A percentile compares a stretch with the other conserved stretches of the same genome.
Conservation (phyloP, 805 yeast species). For the Kodamaea hsintzibuensis region DNA sequence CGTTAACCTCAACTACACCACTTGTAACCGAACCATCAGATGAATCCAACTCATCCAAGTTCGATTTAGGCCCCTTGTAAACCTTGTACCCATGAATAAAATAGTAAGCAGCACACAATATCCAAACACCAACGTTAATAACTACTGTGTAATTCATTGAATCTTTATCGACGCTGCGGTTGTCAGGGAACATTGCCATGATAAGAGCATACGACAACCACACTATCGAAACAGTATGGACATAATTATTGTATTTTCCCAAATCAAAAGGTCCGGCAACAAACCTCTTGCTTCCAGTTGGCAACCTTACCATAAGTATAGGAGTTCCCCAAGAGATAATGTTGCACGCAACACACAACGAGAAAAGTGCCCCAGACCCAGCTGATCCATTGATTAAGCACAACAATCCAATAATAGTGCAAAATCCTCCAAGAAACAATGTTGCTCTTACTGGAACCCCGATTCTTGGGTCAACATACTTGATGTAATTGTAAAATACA, state of each 20-base stretch:
- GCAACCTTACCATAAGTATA: conserved; percentile 48
- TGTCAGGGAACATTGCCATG: conserved; percentile 63
- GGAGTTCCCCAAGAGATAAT: conserved; percentile 66
- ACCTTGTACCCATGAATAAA: conserved; percentile 51
- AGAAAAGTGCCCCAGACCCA: conserved; percentile 61
- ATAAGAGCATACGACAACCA: conserved; percentile 57
- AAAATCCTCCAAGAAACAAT: conserved; percentile 49
- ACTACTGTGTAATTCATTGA: conserved; percentile 73
- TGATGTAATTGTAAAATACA: conserved; percentile 50
- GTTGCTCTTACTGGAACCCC: conserved; percentile 69
- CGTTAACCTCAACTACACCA: background rate
- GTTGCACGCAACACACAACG: conserved; percentile 62
- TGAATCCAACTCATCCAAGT: conserved; percentile 8
- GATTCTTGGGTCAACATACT: conserved; percentile 54
- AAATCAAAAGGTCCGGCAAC: conserved; percentile 60
- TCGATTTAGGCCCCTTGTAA: conserved; percentile 54
- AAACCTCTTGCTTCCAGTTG: conserved; percentile 51
- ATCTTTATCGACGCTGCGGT: conserved; percentile 36
- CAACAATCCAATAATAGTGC: conserved; percentile 56
- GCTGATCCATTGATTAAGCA: conserved; percentile 61
- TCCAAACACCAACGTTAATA: conserved; percentile 62
- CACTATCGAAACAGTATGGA: conserved; percentile 47
- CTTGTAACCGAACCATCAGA: background rate
- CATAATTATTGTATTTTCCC: conserved; percentile 49
- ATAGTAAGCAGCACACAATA: conserved; percentile 53